Conservation (phyloP, 2,329 filamentous ascomycete species). For the Fusarium gaditjirri region DNA sequence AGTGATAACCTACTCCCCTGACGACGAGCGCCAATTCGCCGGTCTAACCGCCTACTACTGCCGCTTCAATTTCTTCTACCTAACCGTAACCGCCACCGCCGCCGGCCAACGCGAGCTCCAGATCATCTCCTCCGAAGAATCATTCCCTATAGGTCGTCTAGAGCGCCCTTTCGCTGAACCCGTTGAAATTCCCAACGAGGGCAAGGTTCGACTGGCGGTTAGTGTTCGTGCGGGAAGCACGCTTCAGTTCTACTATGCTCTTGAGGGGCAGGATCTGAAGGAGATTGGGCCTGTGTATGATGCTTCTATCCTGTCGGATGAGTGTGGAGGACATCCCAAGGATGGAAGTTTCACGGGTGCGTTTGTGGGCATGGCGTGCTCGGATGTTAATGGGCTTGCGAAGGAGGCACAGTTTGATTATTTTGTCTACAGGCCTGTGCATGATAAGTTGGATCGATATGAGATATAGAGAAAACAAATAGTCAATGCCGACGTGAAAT, state of each 20-base stretch:
- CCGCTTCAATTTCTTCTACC: constrained; percentile 73
- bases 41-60: constrained; percentile 71
- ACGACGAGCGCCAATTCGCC: constrained; percentile 69
- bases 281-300: constrained; percentile 66
- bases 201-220: constrained; percentile 64
- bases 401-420: constrained; percentile 61
- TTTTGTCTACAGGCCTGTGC: constrained; percentile 61
- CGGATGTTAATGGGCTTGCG: constrained; percentile 64
- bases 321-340: constrained; percentile 69
- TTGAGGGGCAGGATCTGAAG: constrained; percentile 57
- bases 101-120: constrained; percentile 68
- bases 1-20: constrained; percentile 61
- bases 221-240: constrained; percentile 59
- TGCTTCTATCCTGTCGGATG: constrained; percentile 69
- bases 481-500: background rate
- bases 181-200: constrained; percentile 62
- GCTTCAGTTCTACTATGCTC: constrained; percentile 67
- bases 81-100: constrained; percentile 66
- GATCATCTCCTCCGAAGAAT: constrained; percentile 66
- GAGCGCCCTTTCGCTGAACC: constrained; percentile 54
- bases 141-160: constrained; percentile 64
- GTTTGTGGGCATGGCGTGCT: constrained; percentile 66
- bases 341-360: constrained; percentile 73
- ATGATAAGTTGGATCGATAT: constrained; percentile 61
- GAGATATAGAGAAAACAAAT: background rate